phyloP scores from a whole-genome alignment of 345 rosid species.

The Euphorbia lathyris region DNA sequence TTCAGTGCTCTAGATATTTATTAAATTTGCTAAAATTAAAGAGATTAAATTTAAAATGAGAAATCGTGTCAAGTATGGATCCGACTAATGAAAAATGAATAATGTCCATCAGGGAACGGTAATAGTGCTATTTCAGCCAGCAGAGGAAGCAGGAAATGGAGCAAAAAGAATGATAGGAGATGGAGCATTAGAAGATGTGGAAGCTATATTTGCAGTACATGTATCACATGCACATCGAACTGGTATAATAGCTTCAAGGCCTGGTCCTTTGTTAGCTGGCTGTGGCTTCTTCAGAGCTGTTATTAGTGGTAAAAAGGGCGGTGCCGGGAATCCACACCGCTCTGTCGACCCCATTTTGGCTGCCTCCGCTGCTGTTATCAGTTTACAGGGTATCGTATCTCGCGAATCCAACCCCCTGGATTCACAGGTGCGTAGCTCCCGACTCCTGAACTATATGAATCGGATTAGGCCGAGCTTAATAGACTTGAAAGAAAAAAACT shows the following conservation, averaged over 20 bases:
- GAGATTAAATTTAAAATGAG: too few species aligned
- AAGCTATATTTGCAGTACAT: slow-evolving; percentile 79
- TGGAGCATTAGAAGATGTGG: slow-evolving; percentile 63
- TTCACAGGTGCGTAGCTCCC: too few species aligned
- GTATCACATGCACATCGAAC: slow-evolving; percentile 83
- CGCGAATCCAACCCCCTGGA: slow-evolving; percentile 88
- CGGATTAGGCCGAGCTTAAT: too few species aligned
- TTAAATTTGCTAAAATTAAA: too few species aligned
- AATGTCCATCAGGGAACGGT: slow-evolving; percentile 75
- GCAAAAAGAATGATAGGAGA: slow-evolving; percentile 82
- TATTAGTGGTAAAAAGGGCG: slow-evolving; percentile 34
- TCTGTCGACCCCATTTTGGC: slow-evolving; percentile 55
- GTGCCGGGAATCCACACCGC: slow-evolving; percentile 24
- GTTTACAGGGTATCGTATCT: slow-evolving; percentile 81
- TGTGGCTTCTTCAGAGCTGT: slow-evolving; percentile 81
- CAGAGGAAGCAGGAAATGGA: slow-evolving; percentile 97
- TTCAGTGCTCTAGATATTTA: too few species aligned
- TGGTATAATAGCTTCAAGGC: slow-evolving; percentile 71
- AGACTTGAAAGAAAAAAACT: too few species aligned
- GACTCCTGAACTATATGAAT: too few species aligned
- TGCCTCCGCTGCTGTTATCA: slow-evolving; percentile 71
- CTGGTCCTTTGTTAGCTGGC: slow-evolving; percentile 86
- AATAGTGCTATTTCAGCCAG: slow-evolving; percentile 80
- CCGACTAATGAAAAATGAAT: too few species aligned
- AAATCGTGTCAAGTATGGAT: too few species aligned